A percentile compares a stretch with the other conserved stretches of the same genome.
Conservation (phyloP, 768 basidiomycete species). For the Amanita muscaria region DNA sequence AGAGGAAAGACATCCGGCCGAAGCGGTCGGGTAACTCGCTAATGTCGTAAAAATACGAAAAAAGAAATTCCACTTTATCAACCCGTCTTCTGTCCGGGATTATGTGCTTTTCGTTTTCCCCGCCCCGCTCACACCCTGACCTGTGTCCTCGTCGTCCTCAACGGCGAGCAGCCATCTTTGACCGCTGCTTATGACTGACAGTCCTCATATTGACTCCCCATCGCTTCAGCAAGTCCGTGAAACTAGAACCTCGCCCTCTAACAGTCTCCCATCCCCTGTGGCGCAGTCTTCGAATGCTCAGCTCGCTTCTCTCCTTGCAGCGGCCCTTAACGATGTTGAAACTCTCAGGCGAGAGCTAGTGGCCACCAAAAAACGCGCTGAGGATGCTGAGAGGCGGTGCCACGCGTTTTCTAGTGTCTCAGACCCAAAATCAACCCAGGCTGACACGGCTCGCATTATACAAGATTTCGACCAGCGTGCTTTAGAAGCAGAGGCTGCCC, state of each 20-base stretch:
- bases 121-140: constrained; percentile 4
- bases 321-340: constrained; percentile 46
- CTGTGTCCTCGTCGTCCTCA: not conserved
- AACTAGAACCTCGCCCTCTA: constrained; percentile 1
- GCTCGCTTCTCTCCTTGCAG: constrained; percentile 49
- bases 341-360: constrained; percentile 41
- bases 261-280: constrained; percentile 6
- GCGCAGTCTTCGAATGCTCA: constrained; percentile 33
- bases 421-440: constrained; percentile 8
- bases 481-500: constrained; percentile 38
- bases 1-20: not conserved
- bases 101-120: constrained; percentile 4
- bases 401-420: constrained; percentile 17
- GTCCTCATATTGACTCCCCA: constrained; percentile 8
- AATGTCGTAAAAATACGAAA: not conserved
- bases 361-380: constrained; percentile 33
- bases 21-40: no score
- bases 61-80: constrained; percentile 7
- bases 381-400: constrained; percentile 41
- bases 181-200: constrained; percentile 10
- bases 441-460: constrained; percentile 28
- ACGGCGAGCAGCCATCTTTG: not conserved
- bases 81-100: constrained; percentile 4
- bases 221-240: not conserved
- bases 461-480: constrained; percentile 41